These are phyloP conservation scores for Euphrasia confusa DNA, from an alignment of 257 asterid species.

Conservation along the genomic window DNA sequence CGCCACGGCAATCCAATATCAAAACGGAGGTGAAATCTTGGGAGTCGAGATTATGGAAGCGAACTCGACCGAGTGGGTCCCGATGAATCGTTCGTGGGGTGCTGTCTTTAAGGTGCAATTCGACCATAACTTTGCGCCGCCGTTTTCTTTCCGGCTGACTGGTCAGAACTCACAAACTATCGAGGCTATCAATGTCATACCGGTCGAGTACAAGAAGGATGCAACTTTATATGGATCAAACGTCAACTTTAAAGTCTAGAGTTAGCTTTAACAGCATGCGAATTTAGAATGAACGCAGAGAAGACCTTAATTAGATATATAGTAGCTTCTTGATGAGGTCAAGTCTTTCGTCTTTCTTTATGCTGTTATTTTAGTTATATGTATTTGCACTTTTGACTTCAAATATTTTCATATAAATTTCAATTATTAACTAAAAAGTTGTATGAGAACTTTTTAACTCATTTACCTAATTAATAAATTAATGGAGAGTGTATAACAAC, in stretches of 20 bases:
- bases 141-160: slow-evolving; percentile 56
- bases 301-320: too few relatives aligned
- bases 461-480: too few relatives aligned
- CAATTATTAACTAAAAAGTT: too few relatives aligned
- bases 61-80: slow-evolving; percentile 37
- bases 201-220: slow-evolving; percentile 62
- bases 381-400: too few relatives aligned
- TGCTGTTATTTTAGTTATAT: too few relatives aligned
- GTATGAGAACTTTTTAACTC: too few relatives aligned
- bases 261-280: too few relatives aligned
- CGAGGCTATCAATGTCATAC: slow-evolving; percentile 60
- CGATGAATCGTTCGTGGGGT: slow-evolving; percentile 73
- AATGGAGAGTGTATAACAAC: too few relatives aligned
- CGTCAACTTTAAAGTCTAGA: slow-evolving; percentile 39
- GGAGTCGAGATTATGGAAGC: slow-evolving; percentile 49
- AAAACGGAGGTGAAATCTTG: slow-evolving; percentile 52
- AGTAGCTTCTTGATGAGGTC: too few relatives aligned
- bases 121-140: slow-evolving; percentile 34
- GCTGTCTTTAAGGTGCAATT: slow-evolving; percentile 57
- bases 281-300: too few relatives aligned
- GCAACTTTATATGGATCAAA: slow-evolving; percentile 52
- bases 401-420: too few relatives aligned
- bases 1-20: slow-evolving; percentile 53
- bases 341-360: too few relatives aligned
- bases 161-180: slow-evolving; percentile 35